A percentile compares a stretch with the other conserved stretches of the same genome.
phyloP scores from a whole-genome alignment of 139 green algal genomes.

The Picochlorum sp. region DNA sequence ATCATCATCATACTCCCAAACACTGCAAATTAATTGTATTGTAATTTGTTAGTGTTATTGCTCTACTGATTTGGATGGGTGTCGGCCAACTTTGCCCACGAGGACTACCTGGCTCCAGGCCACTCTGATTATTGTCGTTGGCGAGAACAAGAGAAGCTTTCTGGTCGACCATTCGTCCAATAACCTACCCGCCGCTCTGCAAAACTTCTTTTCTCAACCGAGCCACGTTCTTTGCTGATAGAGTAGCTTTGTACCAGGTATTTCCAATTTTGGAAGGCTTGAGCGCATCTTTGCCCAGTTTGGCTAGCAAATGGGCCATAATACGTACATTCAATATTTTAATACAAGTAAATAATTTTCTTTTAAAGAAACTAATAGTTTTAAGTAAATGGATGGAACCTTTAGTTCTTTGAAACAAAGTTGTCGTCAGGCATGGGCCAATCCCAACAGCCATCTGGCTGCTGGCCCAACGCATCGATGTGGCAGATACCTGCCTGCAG shows the following conservation, averaged over 20 bases:
- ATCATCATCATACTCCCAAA: conserved; percentile 19
- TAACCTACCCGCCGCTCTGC: conserved; percentile 15
- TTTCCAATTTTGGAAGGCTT: conserved; percentile 5
- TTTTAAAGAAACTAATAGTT: background rate
- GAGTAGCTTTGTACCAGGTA: conserved; percentile 29
- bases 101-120: no score
- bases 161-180: background rate
- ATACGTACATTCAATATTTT: no score
- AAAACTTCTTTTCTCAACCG: conserved; percentile 20
- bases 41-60: no score
- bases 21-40: conserved; percentile 15
- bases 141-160: background rate
- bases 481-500: no score
- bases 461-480: no score
- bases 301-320: conserved; percentile 14
- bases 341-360: no score
- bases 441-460: no score
- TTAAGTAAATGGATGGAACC: no score
- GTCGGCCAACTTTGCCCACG: no score
- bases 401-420: no score
- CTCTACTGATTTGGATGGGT: no score
- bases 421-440: no score
- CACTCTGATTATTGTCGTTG: background rate
- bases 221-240: conserved; percentile 28
- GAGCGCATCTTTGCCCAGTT: conserved; percentile 22